Evolutionary conservation across 2,329 filamentous ascomycete species (phyloP), one percentile per base, ranked within the genome.

Genomic region (Bipolaris bicolor): DNA sequence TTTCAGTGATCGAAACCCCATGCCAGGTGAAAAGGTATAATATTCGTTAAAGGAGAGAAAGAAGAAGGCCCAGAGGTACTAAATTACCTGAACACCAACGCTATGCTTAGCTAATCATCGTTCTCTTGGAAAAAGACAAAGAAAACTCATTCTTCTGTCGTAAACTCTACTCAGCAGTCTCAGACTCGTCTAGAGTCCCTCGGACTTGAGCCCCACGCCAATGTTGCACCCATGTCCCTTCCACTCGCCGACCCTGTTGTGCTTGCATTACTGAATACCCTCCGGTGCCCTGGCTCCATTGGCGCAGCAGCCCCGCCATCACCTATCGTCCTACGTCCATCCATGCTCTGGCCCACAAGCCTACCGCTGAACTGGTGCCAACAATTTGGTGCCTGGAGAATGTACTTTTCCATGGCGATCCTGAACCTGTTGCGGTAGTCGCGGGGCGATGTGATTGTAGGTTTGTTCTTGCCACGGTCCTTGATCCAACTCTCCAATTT

Each of bases 401-500:
- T 91, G 67, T 91, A 91, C 84, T 92, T 88, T 68, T 92, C 91
- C 95, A 99, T 99, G 11, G 93, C 93, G 78, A 97, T 94, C 64
- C 95, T 82, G 80, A 99, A 99, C 5, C 95, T 88, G 66, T 90
- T 93, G 77, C 97, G 96, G 76, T 99, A 99, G 78, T 99, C 95
- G 79, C 95, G 96, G 2, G 95, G 96, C 77, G 91, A 96, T 10
- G 95, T 99, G 49, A 99, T 95, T 0, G 95, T 99, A 7, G 96
- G 96, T 60, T 92, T 86, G 67, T 88, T 89, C 76, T 88, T 88
- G 69, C 96, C 95, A 37, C 94, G 90, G 72, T 98, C 93, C 78
- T 99, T 99, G 84, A 99, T 97, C 95, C 95, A 99, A 52, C 90
- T 95, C 80, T 99, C 95, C n/a, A 99, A 85, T 75, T 97, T 97